A percentile compares a stretch with the other conserved stretches of the same genome.
These are phyloP conservation scores for Ascocoryne sarcoides DNA, from an alignment of 2,329 filamentous ascomycete genomes.

Conservation along the genomic window DNA sequence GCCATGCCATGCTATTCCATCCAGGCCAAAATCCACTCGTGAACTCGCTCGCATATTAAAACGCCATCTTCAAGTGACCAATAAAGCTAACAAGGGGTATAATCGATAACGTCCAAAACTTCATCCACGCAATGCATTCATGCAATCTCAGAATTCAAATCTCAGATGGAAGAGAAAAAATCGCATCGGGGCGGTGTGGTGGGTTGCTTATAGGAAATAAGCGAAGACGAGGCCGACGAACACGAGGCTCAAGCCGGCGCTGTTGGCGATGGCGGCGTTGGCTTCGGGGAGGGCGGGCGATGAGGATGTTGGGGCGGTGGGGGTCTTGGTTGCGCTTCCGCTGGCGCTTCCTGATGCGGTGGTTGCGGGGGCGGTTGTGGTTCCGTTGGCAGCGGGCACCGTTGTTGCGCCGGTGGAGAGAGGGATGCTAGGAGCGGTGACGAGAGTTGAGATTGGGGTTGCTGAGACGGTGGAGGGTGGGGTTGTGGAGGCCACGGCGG, in stretches of 20 bases:
- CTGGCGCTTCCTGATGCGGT: background rate
- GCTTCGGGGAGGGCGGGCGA: slow-evolving; percentile 1
- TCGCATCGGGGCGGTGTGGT: too few species aligned
- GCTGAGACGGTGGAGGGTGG: slow-evolving; percentile 6
- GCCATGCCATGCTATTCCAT: too few species aligned
- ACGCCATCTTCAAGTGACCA: too few species aligned
- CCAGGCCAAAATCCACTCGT: too few species aligned
- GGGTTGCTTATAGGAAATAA: slow-evolving; percentile 11
- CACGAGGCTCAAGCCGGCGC: slow-evolving; percentile 27
- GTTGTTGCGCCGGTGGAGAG: slow-evolving; percentile 5
- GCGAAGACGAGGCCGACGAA: slow-evolving; percentile 15
- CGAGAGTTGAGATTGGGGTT: too few species aligned
- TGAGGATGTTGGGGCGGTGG: slow-evolving; percentile 8
- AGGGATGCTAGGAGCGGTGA: background rate
- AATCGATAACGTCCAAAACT: too few species aligned
- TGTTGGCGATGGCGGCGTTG: slow-evolving; percentile 7
- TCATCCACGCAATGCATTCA: too few species aligned
- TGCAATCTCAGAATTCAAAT: too few species aligned
- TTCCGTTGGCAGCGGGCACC: background rate
- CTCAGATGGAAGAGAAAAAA: too few species aligned
- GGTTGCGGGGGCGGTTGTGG: background rate
- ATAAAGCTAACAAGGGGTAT: too few species aligned
- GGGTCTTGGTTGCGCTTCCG: slow-evolving; percentile 2
- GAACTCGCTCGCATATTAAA: too few species aligned
- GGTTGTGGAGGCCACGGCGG: slow-evolving; percentile 1